Evolutionary conservation across 2,329 filamentous ascomycete species (phyloP).

Genomic region (Aureobasidium sp.): DNA sequence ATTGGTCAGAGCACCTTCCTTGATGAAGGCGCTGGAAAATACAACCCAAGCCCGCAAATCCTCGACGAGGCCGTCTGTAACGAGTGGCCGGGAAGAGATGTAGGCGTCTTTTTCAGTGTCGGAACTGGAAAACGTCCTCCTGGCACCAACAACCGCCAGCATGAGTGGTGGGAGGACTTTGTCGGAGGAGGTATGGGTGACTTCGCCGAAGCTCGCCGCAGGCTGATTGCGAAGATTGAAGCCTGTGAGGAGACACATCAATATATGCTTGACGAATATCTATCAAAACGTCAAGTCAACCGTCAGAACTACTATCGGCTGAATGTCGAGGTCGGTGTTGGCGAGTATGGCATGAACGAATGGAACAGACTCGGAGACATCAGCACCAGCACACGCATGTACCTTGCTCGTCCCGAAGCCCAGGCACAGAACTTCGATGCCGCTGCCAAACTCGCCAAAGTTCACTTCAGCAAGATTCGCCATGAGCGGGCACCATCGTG

Average conservation of each 20-base stretch:
- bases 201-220: conserved; percentile 80
- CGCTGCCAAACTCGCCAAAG: conserved; percentile 73
- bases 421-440: conserved; percentile 70
- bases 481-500: conserved; percentile 44
- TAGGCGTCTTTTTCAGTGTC: conserved; percentile 86
- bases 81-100: conserved; percentile 88
- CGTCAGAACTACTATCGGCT: conserved; percentile 78
- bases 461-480: conserved; percentile 65
- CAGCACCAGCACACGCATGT: conserved; percentile 81
- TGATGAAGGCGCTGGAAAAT: conserved; percentile 84
- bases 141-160: conserved; percentile 57
- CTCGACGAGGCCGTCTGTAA: conserved; percentile 87
- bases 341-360: conserved; percentile 98
- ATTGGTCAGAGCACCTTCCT: conserved; percentile 91
- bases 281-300: conserved; percentile 50
- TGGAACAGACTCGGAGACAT: conserved; percentile 90
- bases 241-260: conserved; percentile 87
- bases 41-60: conserved; percentile 76
- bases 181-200: conserved; percentile 62
- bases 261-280: conserved; percentile 70
- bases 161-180: conserved; percentile 91
- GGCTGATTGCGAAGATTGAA: conserved; percentile 85
- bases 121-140: conserved; percentile 83
- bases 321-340: conserved; percentile 94
- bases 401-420: conserved; percentile 64